Evolutionary conservation across 768 basidiomycete species (phyloP).

Genomic region (Mrakia blollopis): DNA sequence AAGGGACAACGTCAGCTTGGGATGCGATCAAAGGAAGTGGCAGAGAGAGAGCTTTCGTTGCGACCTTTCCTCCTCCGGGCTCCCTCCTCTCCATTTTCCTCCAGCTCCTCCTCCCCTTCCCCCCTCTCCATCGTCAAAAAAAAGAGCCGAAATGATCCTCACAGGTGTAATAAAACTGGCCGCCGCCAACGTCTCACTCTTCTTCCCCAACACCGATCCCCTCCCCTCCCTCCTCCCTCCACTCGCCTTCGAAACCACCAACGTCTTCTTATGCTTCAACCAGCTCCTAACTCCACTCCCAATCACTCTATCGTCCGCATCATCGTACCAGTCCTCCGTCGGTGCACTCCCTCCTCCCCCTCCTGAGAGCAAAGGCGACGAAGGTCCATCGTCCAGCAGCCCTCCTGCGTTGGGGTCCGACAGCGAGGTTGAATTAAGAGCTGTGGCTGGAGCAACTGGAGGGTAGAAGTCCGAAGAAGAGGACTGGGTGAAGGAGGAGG

Average conservation of each 20-base stretch:
- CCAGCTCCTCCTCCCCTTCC: no score
- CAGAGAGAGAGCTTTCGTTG: no score
- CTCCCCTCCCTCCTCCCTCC: background rate
- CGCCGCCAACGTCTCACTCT: conserved; percentile 2
- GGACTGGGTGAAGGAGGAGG: no score
- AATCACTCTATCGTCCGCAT: background rate
- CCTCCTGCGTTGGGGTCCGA: background rate
- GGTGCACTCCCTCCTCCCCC: no score
- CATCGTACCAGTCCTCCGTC: conserved; percentile 4
- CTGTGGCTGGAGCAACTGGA: background rate
- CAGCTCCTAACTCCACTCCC: background rate
- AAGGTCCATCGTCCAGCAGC: background rate
- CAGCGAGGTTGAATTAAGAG: background rate
- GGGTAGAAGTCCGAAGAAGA: background rate
- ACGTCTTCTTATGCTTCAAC: conserved; percentile 3
- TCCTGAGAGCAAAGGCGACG: background rate
- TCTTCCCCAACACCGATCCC: background rate
- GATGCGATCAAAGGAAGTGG: no score
- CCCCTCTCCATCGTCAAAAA: background rate
- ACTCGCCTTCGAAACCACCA: background rate
- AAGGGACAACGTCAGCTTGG: no score
- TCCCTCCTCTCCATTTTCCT: no score
- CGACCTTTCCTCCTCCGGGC: no score
- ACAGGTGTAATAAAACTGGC: conserved; percentile 11
- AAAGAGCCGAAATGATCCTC: background rate